These are phyloP conservation scores for Quercus lobata DNA, from an alignment of 331 rosid genomes.

Conservation along the genomic window DNA sequence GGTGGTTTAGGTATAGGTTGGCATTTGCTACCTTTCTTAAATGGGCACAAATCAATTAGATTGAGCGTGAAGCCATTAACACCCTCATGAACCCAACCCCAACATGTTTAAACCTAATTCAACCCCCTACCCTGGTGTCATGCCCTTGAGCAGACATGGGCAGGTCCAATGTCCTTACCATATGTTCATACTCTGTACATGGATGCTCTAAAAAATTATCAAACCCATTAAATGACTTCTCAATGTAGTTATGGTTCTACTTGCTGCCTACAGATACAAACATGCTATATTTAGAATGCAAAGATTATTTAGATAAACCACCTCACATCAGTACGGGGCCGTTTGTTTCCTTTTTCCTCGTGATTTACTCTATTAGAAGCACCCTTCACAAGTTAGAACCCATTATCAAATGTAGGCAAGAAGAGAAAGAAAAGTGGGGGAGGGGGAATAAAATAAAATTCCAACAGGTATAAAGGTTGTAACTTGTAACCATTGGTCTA, in stretches of 20 bases:
- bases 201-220: background rate
- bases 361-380: conserved; percentile 45
- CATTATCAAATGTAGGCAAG: conserved; percentile 4
- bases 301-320: conserved; percentile 14
- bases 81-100: background rate
- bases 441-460: background rate
- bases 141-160: background rate
- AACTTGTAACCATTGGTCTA: too few relatives aligned
- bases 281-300: background rate
- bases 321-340: conserved; percentile 48
- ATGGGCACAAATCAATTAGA: background rate
- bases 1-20: background rate
- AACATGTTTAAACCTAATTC: background rate
- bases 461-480: background rate
- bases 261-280: background rate
- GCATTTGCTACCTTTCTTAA: background rate
- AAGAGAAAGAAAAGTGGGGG: background rate
- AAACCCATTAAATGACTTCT: background rate
- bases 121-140: background rate
- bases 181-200: background rate
- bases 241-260: background rate
- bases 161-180: background rate
- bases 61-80: background rate
- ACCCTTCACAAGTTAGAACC: conserved; percentile 35
- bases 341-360: conserved; percentile 58